These are phyloP conservation scores for Colletotrichum tofieldiae DNA, from an alignment of 2,329 filamentous ascomycete species.

Conservation along the genomic window DNA sequence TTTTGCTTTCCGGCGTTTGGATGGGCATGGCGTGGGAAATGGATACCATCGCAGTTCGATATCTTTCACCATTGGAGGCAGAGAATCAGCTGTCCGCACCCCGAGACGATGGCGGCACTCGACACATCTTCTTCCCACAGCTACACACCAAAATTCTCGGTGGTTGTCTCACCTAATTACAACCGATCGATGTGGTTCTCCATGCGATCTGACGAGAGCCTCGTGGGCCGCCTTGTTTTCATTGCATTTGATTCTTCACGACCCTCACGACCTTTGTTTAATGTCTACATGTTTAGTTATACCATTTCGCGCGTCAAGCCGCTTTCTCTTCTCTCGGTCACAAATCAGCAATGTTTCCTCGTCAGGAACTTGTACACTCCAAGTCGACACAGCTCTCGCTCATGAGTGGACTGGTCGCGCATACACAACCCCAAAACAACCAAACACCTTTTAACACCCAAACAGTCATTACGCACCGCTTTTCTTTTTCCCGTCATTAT, in stretches of 20 bases:
- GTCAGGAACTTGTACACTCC: slow-evolving; percentile 23
- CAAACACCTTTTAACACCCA: background rate
- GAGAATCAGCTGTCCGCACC: background rate
- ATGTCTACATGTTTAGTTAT: slow-evolving; percentile 45
- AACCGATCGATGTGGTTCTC: slow-evolving; percentile 6
- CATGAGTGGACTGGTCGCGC: slow-evolving; percentile 14
- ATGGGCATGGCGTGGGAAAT: slow-evolving; percentile 47
- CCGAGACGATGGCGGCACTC: slow-evolving; percentile 20
- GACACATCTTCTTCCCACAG: slow-evolving; percentile 1
- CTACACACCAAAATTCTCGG: slow-evolving; percentile 5
- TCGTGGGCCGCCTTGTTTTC: slow-evolving; percentile 19
- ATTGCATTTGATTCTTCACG: slow-evolving; percentile 45
- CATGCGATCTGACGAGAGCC: slow-evolving; percentile 24
- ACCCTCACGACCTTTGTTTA: slow-evolving; percentile 46
- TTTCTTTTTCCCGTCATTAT: slow-evolving; percentile 15
- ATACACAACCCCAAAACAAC: slow-evolving; percentile 28
- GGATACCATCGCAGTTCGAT: slow-evolving; percentile 33
- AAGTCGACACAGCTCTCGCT: slow-evolving; percentile 18
- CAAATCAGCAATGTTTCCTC: slow-evolving; percentile 31
- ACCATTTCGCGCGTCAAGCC: slow-evolving; percentile 41
- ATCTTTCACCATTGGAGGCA: slow-evolving; percentile 27
- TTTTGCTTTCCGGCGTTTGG: slow-evolving; percentile 55
- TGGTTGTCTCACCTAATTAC: background rate
- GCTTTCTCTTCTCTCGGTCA: slow-evolving; percentile 43
- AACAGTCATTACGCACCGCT: slow-evolving; percentile 2